Conservation (phyloP, 1,284 basidiomycete genomes). For the Grifola frondosa region DNA sequence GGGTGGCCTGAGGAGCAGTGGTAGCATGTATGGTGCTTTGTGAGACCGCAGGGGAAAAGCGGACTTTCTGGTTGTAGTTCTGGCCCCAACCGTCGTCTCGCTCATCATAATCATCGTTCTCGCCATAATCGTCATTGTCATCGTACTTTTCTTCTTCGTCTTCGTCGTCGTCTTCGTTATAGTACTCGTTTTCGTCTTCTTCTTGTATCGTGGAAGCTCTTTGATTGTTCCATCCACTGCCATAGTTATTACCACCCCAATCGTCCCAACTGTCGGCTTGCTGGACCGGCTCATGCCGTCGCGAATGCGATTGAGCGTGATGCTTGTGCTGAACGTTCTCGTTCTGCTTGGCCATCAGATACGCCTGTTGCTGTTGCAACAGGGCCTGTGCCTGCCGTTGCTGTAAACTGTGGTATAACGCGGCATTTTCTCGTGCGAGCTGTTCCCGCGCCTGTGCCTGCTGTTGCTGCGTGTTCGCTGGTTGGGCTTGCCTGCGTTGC, state of each 20-base stretch:
- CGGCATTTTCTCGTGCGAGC: no score
- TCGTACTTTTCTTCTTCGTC: constrained; percentile 16
- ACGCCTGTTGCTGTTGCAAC: background rate
- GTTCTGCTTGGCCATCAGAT: constrained; percentile 11
- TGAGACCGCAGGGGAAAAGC: constrained; percentile 20
- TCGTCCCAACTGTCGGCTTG: constrained; percentile 20
- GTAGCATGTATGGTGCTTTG: constrained; percentile 7
- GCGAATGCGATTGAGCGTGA: constrained; percentile 7
- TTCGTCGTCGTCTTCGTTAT: constrained; percentile 15
- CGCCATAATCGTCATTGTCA: constrained; percentile 7
- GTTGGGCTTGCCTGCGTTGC: no score
- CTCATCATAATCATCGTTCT: constrained; percentile 12
- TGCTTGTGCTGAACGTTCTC: constrained; percentile 5
- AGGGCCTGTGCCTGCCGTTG: background rate
- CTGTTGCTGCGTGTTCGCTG: no score
- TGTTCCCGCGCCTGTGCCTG: no score
- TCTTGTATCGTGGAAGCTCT: constrained; percentile 21
- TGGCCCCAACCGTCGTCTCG: constrained; percentile 11
- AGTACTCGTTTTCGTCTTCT: constrained; percentile 22
- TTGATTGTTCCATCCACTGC: constrained; percentile 7
- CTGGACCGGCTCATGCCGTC: constrained; percentile 14
- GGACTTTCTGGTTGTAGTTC: constrained; percentile 18
- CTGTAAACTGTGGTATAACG: no score
- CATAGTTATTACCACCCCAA: constrained; percentile 15
- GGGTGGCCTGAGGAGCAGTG: constrained; percentile 2